Conservation (phyloP, 345 rosid species). For the Rhizophora mangle region DNA sequence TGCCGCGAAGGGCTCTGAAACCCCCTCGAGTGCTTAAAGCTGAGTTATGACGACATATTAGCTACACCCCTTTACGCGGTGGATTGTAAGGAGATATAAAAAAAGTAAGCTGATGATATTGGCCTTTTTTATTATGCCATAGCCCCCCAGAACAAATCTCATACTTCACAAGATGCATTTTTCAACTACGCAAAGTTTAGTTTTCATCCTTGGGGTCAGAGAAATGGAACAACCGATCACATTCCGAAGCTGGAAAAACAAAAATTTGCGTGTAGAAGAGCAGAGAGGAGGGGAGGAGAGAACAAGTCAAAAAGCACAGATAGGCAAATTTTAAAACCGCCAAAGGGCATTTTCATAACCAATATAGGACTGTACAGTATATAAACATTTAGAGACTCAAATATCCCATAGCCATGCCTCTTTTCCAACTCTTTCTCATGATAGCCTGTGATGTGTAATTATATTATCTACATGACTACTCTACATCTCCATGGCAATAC, state of each 20-base stretch:
- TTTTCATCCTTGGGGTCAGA: too few species aligned
- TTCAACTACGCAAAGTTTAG: too few species aligned
- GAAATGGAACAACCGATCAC: too few species aligned
- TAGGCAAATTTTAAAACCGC: conserved; percentile 48
- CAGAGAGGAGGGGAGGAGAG: neutral
- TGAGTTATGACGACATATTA: too few species aligned
- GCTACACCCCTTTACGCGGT: too few species aligned
- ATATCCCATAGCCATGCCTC: conserved; percentile 20
- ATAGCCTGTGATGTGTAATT: conserved; percentile 15
- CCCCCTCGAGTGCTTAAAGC: neutral
- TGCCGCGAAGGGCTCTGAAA: conserved; percentile 7
- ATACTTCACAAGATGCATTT: too few species aligned
- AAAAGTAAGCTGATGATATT: too few species aligned
- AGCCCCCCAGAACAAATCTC: too few species aligned
- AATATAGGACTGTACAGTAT: conserved; percentile 54
- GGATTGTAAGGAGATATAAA: too few species aligned
- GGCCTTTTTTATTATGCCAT: too few species aligned
- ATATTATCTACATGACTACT: conserved; percentile 38
- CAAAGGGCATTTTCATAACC: conserved; percentile 40
- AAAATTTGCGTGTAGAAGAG: neutral
- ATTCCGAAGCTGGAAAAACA: too few species aligned
- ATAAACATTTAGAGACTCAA: conserved; percentile 35
- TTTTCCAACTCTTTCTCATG: neutral
- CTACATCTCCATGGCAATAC: neutral
- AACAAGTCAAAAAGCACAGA: neutral